phyloP scores from a whole-genome alignment of 2,329 filamentous ascomycete genomes.

The Curvularia spicifera region DNA sequence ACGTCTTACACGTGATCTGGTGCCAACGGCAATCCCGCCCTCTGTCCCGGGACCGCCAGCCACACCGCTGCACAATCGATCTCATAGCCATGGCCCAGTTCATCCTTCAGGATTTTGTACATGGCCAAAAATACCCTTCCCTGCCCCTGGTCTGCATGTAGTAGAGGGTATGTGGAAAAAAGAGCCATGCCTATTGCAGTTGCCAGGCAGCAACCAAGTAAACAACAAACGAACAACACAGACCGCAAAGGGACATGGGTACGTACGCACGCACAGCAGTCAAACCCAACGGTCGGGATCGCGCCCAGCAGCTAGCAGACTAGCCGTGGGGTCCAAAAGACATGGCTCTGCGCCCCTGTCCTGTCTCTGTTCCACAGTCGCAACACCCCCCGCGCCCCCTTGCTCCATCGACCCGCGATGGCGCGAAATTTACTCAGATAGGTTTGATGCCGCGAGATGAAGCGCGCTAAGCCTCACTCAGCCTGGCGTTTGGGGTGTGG shows the following conservation, averaged over 20 bases:
- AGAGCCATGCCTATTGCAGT: neutral
- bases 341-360: neutral
- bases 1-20: neutral
- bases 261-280: neutral
- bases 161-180: neutral
- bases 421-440: constrained; percentile 11
- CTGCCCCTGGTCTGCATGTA: neutral
- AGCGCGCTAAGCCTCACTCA: neutral
- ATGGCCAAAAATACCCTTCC: neutral
- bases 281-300: constrained; percentile 13
- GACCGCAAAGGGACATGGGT: neutral
- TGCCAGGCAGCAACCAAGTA: neutral
- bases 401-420: constrained; percentile 9
- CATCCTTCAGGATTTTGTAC: constrained; percentile 2
- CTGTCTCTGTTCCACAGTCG: too few species aligned
- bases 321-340: constrained; percentile 11
- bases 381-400: constrained; percentile 2
- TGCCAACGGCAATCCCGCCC: neutral
- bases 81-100: neutral
- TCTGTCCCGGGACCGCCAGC: constrained; percentile 2
- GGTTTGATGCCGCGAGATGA: constrained; percentile 15
- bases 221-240: neutral
- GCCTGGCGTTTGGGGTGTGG: neutral
- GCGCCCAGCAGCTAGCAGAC: constrained; percentile 4
- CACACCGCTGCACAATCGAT: constrained; percentile 1